Evolutionary conservation across 192 early-diverging fungal species (phyloP).

Genomic region (Coemansia nantahalensis): DNA sequence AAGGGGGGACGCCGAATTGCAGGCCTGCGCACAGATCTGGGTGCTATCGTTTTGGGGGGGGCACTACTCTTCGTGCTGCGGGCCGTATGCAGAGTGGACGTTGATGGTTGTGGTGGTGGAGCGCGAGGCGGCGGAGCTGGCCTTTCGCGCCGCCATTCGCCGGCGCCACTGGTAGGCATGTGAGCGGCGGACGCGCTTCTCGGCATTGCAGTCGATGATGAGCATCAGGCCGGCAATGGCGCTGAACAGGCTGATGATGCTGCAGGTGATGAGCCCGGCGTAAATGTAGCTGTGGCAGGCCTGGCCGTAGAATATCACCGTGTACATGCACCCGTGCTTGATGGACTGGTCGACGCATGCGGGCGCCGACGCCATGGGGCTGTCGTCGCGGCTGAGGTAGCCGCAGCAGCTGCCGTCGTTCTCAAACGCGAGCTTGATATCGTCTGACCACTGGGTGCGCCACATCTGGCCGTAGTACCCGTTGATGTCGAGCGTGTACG

Average conservation of each 20-base stretch:
- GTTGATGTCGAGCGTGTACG: constrained; percentile 35
- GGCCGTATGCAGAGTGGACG: too few species aligned
- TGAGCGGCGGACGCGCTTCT: constrained; percentile 18
- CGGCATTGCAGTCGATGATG: constrained; percentile 18
- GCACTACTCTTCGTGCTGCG: too few species aligned
- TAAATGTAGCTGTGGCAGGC: constrained; percentile 28
- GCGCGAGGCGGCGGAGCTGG: too few species aligned
- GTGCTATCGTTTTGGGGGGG: neutral
- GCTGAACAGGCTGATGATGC: constrained; percentile 23
- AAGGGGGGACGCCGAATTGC: too few species aligned
- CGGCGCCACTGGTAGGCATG: constrained; percentile 22
- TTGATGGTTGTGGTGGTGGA: too few species aligned
- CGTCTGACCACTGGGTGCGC: constrained; percentile 25
- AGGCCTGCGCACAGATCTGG: neutral
- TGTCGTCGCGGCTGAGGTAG: constrained; percentile 29
- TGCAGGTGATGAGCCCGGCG: constrained; percentile 32
- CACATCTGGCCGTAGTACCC: constrained; percentile 19
- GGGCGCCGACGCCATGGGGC: constrained; percentile 16
- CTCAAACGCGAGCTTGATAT: constrained; percentile 32
- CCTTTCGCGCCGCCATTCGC: constrained; percentile 14
- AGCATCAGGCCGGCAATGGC: constrained; percentile 21
- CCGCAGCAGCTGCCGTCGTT: constrained; percentile 31
- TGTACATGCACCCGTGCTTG: constrained; percentile 33
- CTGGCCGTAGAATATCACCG: constrained; percentile 32
- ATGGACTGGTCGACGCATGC: constrained; percentile 13